These are phyloP conservation scores for Phytophthora parvispora DNA, from an alignment of 352 stramenopile species.

Conservation along the genomic window DNA sequence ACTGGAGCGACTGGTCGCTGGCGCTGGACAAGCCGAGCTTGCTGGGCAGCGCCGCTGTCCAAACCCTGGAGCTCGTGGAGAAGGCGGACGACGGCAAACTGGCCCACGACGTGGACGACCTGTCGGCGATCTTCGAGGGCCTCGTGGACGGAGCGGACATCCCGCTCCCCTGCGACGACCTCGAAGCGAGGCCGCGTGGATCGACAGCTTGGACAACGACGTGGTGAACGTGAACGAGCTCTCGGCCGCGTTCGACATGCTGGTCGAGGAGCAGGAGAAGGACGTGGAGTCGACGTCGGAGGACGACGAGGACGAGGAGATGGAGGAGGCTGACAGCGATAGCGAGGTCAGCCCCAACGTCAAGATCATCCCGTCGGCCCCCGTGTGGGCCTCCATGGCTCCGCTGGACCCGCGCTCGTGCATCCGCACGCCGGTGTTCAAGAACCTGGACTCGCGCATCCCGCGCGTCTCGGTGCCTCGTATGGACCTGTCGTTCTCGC, in stretches of 20 bases:
- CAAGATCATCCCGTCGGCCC: conserved; percentile 64
- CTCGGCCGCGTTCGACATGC: conserved; percentile 70
- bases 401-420: conserved; percentile 81
- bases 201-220: conserved; percentile 73
- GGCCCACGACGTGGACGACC: conserved; percentile 79
- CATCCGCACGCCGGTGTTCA: conserved; percentile 83
- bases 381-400: conserved; percentile 60
- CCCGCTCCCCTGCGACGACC: conserved; percentile 63
- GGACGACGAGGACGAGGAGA: conserved; percentile 54
- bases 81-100: conserved; percentile 82
- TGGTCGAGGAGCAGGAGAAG: conserved; percentile 60
- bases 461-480: conserved; percentile 71
- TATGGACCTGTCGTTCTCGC: conserved; percentile 72
- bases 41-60: conserved; percentile 25
- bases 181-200: conserved; percentile 54
- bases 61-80: conserved; percentile 53
- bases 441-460: conserved; percentile 84
- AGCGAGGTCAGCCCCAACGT: conserved; percentile 29
- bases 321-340: conserved; percentile 47
- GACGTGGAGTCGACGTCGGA: conserved; percentile 33
- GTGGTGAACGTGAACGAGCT: conserved; percentile 80
- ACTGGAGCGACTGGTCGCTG: conserved; percentile 62
- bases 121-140: conserved; percentile 80
- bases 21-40: conserved; percentile 51
- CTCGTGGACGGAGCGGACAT: conserved; percentile 75